These are phyloP conservation scores for Gyrodon lividus DNA, from an alignment of 768 basidiomycete genomes.

Conservation along the genomic window DNA sequence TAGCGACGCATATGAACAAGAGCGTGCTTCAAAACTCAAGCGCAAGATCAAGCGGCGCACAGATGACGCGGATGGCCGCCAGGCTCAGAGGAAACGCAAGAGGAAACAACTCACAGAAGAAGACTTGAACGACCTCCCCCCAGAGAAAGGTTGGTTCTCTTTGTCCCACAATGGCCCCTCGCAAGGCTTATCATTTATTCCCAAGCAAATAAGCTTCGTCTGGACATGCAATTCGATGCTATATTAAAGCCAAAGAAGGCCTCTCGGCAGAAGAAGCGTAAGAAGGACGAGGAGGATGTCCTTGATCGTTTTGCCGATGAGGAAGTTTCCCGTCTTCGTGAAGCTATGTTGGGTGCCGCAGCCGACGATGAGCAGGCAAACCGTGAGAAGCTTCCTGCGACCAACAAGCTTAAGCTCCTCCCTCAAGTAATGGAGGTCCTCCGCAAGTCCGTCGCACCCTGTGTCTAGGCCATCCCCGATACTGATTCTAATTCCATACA, in stretches of 20 bases:
- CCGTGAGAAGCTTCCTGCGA: constrained; percentile 75
- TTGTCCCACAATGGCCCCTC: background rate
- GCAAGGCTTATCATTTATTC: background rate
- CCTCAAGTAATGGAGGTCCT: constrained; percentile 91
- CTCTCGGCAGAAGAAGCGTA: constrained; percentile 61
- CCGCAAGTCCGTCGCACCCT: constrained; percentile 65
- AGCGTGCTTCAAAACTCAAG: constrained; percentile 27
- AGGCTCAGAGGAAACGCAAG: constrained; percentile 53
- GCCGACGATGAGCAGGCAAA: constrained; percentile 83
- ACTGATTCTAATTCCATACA: constrained; percentile 29
- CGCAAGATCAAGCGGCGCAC: constrained; percentile 38
- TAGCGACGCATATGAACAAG: constrained; percentile 54
- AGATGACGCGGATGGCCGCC: constrained; percentile 40
- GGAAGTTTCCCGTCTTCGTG: constrained; percentile 85
- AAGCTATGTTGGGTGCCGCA: constrained; percentile 84
- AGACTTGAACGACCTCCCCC: constrained; percentile 66
- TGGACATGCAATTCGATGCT: constrained; percentile 84
- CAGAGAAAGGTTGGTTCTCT: constrained; percentile 64
- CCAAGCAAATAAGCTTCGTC: constrained; percentile 69
- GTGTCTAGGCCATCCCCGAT: too few relatives aligned
- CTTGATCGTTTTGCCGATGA: constrained; percentile 88
- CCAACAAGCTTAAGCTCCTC: constrained; percentile 78
- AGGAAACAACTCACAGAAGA: constrained; percentile 59
- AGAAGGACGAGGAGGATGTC: constrained; percentile 79
- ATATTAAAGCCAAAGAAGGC: constrained; percentile 81